phyloP scores from a whole-genome alignment of 1,284 basidiomycete genomes.

The Bjerkandera adusta region DNA sequence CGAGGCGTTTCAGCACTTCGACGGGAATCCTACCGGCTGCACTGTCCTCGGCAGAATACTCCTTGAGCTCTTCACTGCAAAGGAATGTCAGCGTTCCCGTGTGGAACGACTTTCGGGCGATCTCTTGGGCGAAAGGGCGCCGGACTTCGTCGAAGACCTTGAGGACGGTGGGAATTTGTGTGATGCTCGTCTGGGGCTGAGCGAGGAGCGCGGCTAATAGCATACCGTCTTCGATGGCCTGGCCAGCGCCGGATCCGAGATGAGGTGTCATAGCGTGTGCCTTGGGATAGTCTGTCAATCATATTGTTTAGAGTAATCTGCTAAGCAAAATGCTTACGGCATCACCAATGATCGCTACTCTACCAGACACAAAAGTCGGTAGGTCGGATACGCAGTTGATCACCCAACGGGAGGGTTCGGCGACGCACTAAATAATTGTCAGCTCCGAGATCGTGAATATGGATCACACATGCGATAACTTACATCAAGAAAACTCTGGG shows the following conservation, averaged over 20 bases:
- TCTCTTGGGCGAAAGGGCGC: constrained; percentile 9
- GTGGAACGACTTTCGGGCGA: constrained; percentile 2
- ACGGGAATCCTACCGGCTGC: no score
- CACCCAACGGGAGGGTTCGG: constrained; percentile 54
- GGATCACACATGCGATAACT: no score
- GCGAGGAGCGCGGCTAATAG: constrained; percentile 47
- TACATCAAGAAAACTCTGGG: no score
- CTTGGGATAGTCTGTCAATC: no score
- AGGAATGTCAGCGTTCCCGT: no score
- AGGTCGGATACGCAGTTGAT: constrained; percentile 53
- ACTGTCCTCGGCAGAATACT: no score
- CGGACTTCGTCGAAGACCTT: constrained; percentile 12
- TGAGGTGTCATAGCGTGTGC: constrained; percentile 63
- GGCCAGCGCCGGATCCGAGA: constrained; percentile 61
- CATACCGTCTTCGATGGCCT: constrained; percentile 60
- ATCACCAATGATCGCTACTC: constrained; percentile 56
- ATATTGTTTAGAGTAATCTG: background rate
- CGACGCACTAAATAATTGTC: constrained; percentile 46
- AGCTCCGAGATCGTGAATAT: no score
- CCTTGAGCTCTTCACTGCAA: no score
- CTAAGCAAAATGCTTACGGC: constrained; percentile 39
- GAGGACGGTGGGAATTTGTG: constrained; percentile 6
- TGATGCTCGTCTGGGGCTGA: constrained; percentile 39
- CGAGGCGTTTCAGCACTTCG: no score
- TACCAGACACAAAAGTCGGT: constrained; percentile 42